Percentiles rank a stretch among this genome's conserved stretches.
Evolutionary conservation across 2,329 filamentous ascomycete species (phyloP).

Genomic region (Fusarium sp.): DNA sequence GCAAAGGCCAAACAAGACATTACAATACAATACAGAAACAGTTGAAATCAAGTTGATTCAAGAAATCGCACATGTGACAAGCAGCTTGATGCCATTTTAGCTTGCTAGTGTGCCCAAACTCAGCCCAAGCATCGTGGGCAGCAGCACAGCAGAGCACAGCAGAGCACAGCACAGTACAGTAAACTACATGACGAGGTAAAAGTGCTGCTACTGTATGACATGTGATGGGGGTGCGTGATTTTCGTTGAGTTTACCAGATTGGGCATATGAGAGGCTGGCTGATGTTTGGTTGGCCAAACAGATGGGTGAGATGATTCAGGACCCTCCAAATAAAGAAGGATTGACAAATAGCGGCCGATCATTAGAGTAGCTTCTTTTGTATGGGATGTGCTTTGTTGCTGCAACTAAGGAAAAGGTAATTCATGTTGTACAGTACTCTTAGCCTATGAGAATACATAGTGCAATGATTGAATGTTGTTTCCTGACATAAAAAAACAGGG

Average conservation of each 20-base stretch:
- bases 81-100: background rate
- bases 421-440: background rate
- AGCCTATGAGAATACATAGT: no score
- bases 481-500: background rate
- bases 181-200: conserved; percentile 9
- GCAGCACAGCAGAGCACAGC: background rate
- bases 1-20: conserved; percentile 31
- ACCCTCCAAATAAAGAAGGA: conserved; percentile 23
- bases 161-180: background rate
- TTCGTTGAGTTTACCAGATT: conserved; percentile 26
- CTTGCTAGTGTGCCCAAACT: background rate
- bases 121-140: no score
- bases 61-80: conserved; percentile 8
- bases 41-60: conserved; percentile 26
- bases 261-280: conserved; percentile 13
- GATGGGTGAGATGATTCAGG: conserved; percentile 29
- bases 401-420: background rate
- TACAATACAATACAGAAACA: conserved; percentile 37
- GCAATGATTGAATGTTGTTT: background rate
- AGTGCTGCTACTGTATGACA: conserved; percentile 34
- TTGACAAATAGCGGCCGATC: conserved; percentile 28
- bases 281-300: conserved; percentile 24
- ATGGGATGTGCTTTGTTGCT: background rate
- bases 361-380: conserved; percentile 1
- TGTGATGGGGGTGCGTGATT: conserved; percentile 39